Conservation (phyloP, 2,329 filamentous ascomycete species). For the Helminthosporium solani region DNA sequence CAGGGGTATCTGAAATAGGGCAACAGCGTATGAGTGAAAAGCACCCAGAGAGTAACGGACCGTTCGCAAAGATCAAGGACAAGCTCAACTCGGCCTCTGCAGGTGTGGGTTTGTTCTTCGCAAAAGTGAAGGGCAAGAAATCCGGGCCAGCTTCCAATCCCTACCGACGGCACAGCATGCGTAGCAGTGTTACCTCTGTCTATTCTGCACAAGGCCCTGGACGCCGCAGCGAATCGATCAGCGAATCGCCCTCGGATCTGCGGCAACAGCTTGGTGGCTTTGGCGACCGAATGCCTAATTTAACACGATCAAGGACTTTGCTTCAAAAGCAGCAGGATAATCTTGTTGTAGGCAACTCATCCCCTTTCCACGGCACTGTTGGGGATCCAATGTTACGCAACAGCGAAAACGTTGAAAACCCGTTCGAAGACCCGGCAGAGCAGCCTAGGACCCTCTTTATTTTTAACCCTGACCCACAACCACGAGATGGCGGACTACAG, state of each 20-base stretch:
- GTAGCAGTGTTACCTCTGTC: slow-evolving; percentile 34
- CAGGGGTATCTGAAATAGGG: slow-evolving; percentile 18
- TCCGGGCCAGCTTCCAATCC: slow-evolving; percentile 27
- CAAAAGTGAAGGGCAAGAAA: slow-evolving; percentile 32
- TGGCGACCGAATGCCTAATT: slow-evolving; percentile 33
- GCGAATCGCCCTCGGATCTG: slow-evolving; percentile 29
- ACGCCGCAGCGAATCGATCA: slow-evolving; percentile 28
- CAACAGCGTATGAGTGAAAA: slow-evolving; percentile 21
- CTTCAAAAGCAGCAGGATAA: slow-evolving; percentile 35
- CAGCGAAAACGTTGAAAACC: slow-evolving; percentile 22
- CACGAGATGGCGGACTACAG: slow-evolving; percentile 14
- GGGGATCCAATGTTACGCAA: slow-evolving; percentile 26
- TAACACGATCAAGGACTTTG: slow-evolving; percentile 33
- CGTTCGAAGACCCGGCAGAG: slow-evolving; percentile 29
- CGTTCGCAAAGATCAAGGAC: slow-evolving; percentile 9
- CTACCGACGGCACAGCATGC: slow-evolving; percentile 31
- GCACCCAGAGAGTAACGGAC: slow-evolving; percentile 12
- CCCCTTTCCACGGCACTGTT: slow-evolving; percentile 31
- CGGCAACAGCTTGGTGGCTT: slow-evolving; percentile 24
- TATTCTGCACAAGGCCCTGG: slow-evolving; percentile 29
- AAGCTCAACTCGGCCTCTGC: slow-evolving; percentile 26
- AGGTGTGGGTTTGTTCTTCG: slow-evolving; percentile 22
- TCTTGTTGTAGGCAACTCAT: slow-evolving; percentile 19
- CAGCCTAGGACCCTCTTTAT: slow-evolving; percentile 22
- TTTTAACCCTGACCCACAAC: slow-evolving; percentile 27